A percentile compares a stretch with the other conserved stretches of the same genome.
Conservation (phyloP, 257 asterid species). For the Linaria vulgaris region DNA sequence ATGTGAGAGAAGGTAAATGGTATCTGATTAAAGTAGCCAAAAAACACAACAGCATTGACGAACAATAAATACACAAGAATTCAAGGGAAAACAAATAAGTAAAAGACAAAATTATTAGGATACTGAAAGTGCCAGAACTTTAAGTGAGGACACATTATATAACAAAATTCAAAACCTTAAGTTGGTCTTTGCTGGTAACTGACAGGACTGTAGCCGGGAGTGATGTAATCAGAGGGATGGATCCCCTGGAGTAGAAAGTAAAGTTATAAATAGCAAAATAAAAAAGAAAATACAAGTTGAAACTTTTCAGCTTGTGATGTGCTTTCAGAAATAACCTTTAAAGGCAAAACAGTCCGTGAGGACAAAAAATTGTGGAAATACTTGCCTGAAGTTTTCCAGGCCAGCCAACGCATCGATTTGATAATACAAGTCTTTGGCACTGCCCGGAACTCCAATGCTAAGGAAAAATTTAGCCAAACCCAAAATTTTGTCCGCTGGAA, state of each 20-base stretch:
- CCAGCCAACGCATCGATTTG: constrained; percentile 79
- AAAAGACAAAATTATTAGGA: background rate
- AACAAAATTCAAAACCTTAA: constrained; percentile 60
- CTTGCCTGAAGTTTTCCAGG: constrained; percentile 74
- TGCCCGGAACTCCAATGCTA: constrained; percentile 84
- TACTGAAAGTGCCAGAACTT: constrained; percentile 10
- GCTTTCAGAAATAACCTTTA: constrained; percentile 13
- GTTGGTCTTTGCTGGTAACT: constrained; percentile 66
- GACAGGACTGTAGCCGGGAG: constrained; percentile 83
- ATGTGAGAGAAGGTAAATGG: constrained; percentile 7
- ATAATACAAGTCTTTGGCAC: constrained; percentile 69
- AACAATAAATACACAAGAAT: constrained; percentile 7
- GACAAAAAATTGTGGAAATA: constrained; percentile 15
- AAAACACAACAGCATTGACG: constrained; percentile 10
- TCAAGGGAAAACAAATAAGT: background rate
- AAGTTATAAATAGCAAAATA: background rate
- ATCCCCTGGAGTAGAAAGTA: constrained; percentile 51
- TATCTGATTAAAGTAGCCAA: constrained; percentile 20
- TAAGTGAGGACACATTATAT: constrained; percentile 21
- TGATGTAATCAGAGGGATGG: constrained; percentile 79
- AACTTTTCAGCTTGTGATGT: background rate
- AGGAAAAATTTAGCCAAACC: constrained; percentile 91
- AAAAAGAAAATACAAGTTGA: constrained; percentile 1
- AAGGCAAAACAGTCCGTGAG: background rate
- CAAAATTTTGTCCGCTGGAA: constrained; percentile 81